These are phyloP conservation scores for Penicillium psychrosexuale DNA, from an alignment of 2,329 filamentous ascomycete genomes.

Conservation along the genomic window DNA sequence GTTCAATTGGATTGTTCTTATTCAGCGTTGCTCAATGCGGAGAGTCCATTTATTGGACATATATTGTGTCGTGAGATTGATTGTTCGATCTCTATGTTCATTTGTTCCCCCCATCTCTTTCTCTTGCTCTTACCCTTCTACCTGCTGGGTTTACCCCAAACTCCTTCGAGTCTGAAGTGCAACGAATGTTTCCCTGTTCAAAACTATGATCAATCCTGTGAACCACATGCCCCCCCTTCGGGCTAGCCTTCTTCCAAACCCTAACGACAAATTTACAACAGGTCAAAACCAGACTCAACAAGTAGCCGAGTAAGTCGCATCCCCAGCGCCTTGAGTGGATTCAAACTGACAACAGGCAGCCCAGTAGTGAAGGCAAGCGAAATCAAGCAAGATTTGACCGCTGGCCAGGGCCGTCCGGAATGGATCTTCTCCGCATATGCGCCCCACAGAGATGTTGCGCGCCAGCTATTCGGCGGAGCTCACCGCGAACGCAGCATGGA, in stretches of 20 bases:
- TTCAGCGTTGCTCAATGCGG: neutral
- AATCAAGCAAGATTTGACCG: constrained; percentile 64
- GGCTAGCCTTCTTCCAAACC: neutral
- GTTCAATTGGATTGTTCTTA: constrained; percentile 15
- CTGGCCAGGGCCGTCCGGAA: constrained; percentile 63
- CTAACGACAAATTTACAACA: neutral
- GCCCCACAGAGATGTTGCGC: constrained; percentile 71
- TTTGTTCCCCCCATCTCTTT: neutral
- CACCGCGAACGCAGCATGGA: constrained; percentile 82
- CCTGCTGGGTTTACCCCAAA: neutral
- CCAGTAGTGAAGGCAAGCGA: constrained; percentile 56
- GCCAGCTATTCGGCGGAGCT: constrained; percentile 77
- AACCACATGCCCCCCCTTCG: neutral
- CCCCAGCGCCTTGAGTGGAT: constrained; percentile 1
- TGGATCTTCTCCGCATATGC: constrained; percentile 89
- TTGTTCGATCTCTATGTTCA: neutral
- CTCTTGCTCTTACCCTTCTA: neutral
- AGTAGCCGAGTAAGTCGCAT: constrained; percentile 23
- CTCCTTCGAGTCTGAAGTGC: neutral
- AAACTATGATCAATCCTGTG: neutral
- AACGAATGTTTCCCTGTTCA: neutral
- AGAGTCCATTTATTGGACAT: neutral
- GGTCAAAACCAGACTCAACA: constrained; percentile 22
- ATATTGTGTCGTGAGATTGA: neutral
- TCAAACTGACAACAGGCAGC: constrained; percentile 32